Percentiles rank a stretch among this genome's conserved stretches.
These are phyloP conservation scores for Globisporangium cederbergense DNA, from an alignment of 352 stramenopile genomes.

Conservation along the genomic window DNA sequence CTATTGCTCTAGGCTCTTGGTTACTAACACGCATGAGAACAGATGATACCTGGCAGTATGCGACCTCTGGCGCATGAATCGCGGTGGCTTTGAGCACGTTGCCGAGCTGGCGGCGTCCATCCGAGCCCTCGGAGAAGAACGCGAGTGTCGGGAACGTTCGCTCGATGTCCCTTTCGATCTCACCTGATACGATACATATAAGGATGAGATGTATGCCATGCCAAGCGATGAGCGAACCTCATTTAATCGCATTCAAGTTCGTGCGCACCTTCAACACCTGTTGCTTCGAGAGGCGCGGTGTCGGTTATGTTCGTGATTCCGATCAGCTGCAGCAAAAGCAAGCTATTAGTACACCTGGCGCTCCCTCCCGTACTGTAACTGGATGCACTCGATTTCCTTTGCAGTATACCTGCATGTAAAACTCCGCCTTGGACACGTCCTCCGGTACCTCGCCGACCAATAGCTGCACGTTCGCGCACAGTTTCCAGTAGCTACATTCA, in stretches of 20 bases:
- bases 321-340: conserved; percentile 28
- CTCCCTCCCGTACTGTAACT: not conserved
- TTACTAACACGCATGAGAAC: not conserved
- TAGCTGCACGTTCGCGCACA: conserved; percentile 24
- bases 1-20: not conserved
- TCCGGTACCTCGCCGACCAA: conserved; percentile 22
- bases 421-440: conserved; percentile 9
- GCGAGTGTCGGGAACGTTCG: conserved; percentile 60
- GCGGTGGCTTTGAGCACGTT: conserved; percentile 77
- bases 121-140: conserved; percentile 50
- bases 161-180: conserved; percentile 69
- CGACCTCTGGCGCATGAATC: conserved; percentile 46
- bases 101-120: conserved; percentile 49
- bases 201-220: not conserved
- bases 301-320: conserved; percentile 36
- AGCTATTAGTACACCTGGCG: not conserved
- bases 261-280: conserved; percentile 55
- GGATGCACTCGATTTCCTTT: not conserved
- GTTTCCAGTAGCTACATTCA: conserved; percentile 38
- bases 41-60: conserved; percentile 69
- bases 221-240: not conserved
- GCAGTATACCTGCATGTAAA: conserved; percentile 27
- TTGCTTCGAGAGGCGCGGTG: conserved; percentile 34
- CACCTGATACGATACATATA: conserved; percentile 25
- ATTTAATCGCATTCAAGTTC: not conserved